Evolutionary conservation across 2,329 filamentous ascomycete genomes (phyloP), one percentile per base, ranked within the genome.

Genomic region (Paraphoma chrysanthemicola): DNA sequence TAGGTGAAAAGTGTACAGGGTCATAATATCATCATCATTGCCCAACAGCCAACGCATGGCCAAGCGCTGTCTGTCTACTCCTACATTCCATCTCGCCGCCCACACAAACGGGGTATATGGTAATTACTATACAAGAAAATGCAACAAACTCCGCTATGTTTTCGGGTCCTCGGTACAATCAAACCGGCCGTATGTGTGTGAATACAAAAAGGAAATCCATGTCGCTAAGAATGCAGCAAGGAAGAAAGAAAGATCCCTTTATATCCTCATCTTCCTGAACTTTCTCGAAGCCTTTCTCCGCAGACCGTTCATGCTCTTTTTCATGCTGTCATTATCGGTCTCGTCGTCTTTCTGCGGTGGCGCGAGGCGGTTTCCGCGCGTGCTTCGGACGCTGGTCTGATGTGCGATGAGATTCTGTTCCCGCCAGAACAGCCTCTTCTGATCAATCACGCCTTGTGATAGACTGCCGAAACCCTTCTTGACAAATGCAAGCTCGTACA

Each of bases 401-500:
- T 67, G 59, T 16, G 64, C 60, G 12, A 68, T 66, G 16, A 68
- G 70, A 54, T 64, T 72, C 51, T 76, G 69, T 23, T 73, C 70
- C 2, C 66, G 64, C 73, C 73, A 76, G 54, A 74, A 76, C 38
- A 66, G 49, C 46, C 94, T 82, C 59, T 90, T 85, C 64, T 88
- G 85, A 64, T 97, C 93, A 56, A 97, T 91, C 4, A 87, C 86
- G 14, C 90, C 89, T 74, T 97, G 92, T 68, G 88, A 93, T 16
- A 97, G 81, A 68, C 93, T 89, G 6, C 88, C 90, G 65, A 94
- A 93, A 5, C 91, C 91, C 69, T 93, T 86, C 42, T 91, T 87
- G 63, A 88, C 88, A 74, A 95, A 93, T 62, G 91, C 96, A 8
- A 91, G 85, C 62, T 96, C 92, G 80, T 97, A 86, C 12, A 98